Base-by-base conservation (phyloP, 345 rosid species). In the Noccaea bulbosa region DNA sequence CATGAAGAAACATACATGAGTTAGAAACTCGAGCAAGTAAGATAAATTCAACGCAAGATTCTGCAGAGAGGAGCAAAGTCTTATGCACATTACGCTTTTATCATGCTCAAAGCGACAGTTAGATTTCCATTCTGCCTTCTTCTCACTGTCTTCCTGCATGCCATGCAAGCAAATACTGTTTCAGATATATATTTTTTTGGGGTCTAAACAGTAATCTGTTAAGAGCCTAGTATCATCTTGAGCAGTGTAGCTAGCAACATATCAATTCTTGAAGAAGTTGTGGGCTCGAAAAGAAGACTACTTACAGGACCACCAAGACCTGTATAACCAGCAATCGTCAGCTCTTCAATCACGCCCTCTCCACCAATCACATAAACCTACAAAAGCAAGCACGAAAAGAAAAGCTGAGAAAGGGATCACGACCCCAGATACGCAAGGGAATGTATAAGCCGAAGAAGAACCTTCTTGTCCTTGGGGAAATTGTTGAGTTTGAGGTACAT, bases 221-320 rank as follows among this genome's bases (percentile, higher is more conserved):
- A 11, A 49, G 14, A 12, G 34, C 5, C n/a, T 49, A 37, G 65
- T 56, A 4, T 33, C 40, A 4, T 33, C 40, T 14, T 54, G 59
- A 33, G 40, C 59, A 14, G 3, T 2, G 40, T 43, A 4, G 15
- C 47, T 2, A 12, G 4, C 0, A 20, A 14, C 58, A 65, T 22
- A 50, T 24, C 3, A 17, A 33, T 30, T 32, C 11, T 34, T 46
- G 16, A 49, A 49, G 11, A 65, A 49, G 20, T 48, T 11, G 50
- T 24, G 14, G 38, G 32, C 3, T 27, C 16, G 14, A 20, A 7
- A 65, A 37, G 11, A 22, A 60, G 30, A 41, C 44, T 39, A 73
- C 88, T 82, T 80, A 93, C 97, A 1, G 96, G 96, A 54, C 98
- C 98, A 69, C 98, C 97, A 71, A 91, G 85, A 70, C 78, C 94